phyloP scores from a whole-genome alignment of 345 rosid species.

The Lepidium aucheri region DNA sequence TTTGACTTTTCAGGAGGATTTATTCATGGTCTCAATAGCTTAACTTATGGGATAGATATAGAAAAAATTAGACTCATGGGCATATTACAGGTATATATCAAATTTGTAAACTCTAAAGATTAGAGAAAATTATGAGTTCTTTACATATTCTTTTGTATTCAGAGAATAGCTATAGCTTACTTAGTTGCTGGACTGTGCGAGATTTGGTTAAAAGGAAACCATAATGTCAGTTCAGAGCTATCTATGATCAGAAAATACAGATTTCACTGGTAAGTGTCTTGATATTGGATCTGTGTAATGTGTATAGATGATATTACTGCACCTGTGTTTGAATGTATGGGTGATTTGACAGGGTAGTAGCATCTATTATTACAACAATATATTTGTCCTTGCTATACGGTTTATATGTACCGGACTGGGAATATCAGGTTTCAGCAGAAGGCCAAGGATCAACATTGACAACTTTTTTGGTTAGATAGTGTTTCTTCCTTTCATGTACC shows the following conservation, averaged over 20 bases:
- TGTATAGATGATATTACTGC: not conserved
- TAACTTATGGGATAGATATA: slow-evolving; percentile 59
- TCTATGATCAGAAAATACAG: slow-evolving; percentile 44
- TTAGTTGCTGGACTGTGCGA: slow-evolving; percentile 64
- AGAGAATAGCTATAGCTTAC: slow-evolving; percentile 83
- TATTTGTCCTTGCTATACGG: slow-evolving; percentile 60
- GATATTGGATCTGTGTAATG: not conserved
- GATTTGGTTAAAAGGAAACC: slow-evolving; percentile 69
- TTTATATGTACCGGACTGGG: slow-evolving; percentile 70
- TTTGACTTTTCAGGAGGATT: slow-evolving; percentile 51
- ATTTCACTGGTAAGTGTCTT: slow-evolving; percentile 43
- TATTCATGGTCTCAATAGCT: slow-evolving; percentile 56
- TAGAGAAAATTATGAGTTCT: not conserved
- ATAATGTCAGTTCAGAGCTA: slow-evolving; percentile 34
- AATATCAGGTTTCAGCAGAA: slow-evolving; percentile 46
- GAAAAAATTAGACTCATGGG: slow-evolving; percentile 65
- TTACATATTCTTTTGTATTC: not conserved
- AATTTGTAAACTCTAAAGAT: not conserved
- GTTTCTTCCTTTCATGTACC: not conserved
- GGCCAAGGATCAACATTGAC: slow-evolving; percentile 34
- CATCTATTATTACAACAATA: slow-evolving; percentile 32
- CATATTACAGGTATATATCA: slow-evolving; percentile 57
- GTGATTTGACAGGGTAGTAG: slow-evolving; percentile 41
- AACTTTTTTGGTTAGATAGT: slow-evolving; percentile 40
- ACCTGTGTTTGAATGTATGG: slow-evolving; percentile 1